Evolutionary conservation across 1,139 yeast species (phyloP).

Genomic region (Geotrichum reessii): DNA sequence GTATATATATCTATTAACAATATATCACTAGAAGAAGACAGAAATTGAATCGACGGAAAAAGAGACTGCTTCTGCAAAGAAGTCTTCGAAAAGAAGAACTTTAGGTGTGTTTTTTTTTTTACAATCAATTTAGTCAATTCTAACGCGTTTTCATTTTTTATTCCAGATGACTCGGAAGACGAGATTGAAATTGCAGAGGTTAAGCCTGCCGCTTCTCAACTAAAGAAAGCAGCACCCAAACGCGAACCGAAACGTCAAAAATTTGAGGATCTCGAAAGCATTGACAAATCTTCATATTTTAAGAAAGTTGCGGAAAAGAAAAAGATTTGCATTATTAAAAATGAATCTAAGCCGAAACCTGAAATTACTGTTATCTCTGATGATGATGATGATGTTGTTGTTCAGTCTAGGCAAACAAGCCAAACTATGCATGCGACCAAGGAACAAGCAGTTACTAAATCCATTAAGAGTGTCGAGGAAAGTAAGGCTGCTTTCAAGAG

Average conservation of each 20-base stretch:
- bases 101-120: slow-evolving; percentile 8
- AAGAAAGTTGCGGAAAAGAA: slow-evolving; percentile 16
- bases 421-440: too few species aligned
- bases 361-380: background rate
- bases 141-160: background rate
- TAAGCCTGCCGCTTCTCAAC: background rate
- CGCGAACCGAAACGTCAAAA: slow-evolving; percentile 13
- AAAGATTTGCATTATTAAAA: background rate
- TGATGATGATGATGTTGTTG: background rate
- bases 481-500: background rate
- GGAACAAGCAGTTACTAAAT: background rate
- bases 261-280: slow-evolving; percentile 20
- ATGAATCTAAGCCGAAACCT: background rate
- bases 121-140: background rate
- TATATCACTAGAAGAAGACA: background rate
- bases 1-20: background rate
- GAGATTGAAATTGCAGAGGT: slow-evolving; percentile 7
- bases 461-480: background rate
- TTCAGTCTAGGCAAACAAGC: too few species aligned
- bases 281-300: slow-evolving; percentile 23
- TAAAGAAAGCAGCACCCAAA: slow-evolving; percentile 7
- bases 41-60: slow-evolving; percentile 6
- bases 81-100: slow-evolving; percentile 10
- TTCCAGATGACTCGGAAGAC: slow-evolving; percentile 15
- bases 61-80: background rate